Evolutionary conservation across 2,329 filamentous ascomycete species (phyloP).

Genomic region (Colletotrichum sp.): DNA sequence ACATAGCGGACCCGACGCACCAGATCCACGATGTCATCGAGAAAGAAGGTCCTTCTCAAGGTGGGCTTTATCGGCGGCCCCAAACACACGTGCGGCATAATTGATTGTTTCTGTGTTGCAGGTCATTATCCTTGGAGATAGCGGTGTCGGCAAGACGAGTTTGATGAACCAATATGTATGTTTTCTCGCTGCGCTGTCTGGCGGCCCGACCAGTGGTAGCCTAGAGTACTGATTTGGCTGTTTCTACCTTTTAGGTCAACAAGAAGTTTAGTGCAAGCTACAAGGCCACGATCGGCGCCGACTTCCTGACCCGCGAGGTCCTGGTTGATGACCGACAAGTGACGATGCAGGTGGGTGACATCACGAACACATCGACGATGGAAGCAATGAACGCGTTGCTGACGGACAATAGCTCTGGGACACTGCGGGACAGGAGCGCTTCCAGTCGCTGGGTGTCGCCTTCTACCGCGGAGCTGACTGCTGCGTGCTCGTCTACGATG

Average conservation of each 20-base stretch:
- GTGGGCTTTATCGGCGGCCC: constrained; percentile 47
- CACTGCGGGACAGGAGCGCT: constrained; percentile 95
- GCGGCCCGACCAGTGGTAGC: neutral
- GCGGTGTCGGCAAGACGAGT: constrained; percentile 98
- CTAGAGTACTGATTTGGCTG: neutral
- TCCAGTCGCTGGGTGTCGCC: constrained; percentile 94
- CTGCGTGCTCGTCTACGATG: constrained; percentile 96
- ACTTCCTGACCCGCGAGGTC: constrained; percentile 98
- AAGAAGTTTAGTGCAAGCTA: constrained; percentile 99
- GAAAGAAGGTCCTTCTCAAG: constrained; percentile 92
- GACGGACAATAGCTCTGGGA: constrained; percentile 79
- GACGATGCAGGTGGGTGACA: constrained; percentile 84
- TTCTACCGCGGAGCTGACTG: constrained; percentile 98
- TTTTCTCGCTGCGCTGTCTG: neutral
- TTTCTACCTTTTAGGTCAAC: constrained; percentile 77
- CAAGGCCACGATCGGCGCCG: constrained; percentile 98
- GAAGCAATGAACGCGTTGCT: neutral
- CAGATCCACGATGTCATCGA: constrained; percentile 68
- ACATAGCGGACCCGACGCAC: neutral
- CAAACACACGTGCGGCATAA: constrained; percentile 1
- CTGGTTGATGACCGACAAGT: constrained; percentile 96
- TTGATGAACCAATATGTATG: constrained; percentile 99
- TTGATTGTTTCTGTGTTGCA: constrained; percentile 41
- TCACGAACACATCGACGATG: constrained; percentile 3
- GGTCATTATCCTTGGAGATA: constrained; percentile 99